Evolutionary conservation across 371 early-diverging fungal species (phyloP), one percentile per base, ranked within the genome.

Genomic region (Circinella minor): DNA sequence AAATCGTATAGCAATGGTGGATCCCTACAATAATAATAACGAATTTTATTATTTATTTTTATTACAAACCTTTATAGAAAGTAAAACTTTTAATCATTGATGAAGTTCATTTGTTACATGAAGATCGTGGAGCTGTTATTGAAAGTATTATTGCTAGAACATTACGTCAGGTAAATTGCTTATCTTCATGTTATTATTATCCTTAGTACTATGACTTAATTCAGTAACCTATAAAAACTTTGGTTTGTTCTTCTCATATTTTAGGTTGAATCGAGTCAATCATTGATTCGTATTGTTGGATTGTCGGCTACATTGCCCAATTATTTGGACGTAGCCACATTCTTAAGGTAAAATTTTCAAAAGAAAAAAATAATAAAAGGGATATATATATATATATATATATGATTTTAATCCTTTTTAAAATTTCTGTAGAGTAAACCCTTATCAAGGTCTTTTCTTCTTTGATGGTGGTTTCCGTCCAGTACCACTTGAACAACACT

Each of bases 281-380:
- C 90, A 7, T 82, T 95, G 84, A 99, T 99, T 74, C 92, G 99
- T 64, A 95, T 99, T 71, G 93, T 99, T 11, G 99, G 99, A 60
- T 81, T 99, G 18, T 98, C 98, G n/a, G 99, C 99, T 39, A 99
- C 99, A 3, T 80, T 99, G 61, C 99, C 99, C 10, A 99, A 99
- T 81, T 98, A 97, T 77, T 81, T 95, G 11, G 99, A 99, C 78
- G 99, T 99, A 18, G 97, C 97, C 17, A 71, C 87, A 20, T 99
- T 99, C 77, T 80, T 99, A 66, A 84, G 91, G 88, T 77, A 51
- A 49, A n/a, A 74, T 13, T 3, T 43, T 43, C 3, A 43, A 9
- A 9, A 9, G 43, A 43, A 3, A 43, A 11, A 11, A 11, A 43
- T 11, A 20, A 27, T 49, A 1, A 5, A 43, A 38, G 6, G 18